phyloP scores from a whole-genome alignment of 1,284 basidiomycete species.

The Heterobasidion annosum region DNA sequence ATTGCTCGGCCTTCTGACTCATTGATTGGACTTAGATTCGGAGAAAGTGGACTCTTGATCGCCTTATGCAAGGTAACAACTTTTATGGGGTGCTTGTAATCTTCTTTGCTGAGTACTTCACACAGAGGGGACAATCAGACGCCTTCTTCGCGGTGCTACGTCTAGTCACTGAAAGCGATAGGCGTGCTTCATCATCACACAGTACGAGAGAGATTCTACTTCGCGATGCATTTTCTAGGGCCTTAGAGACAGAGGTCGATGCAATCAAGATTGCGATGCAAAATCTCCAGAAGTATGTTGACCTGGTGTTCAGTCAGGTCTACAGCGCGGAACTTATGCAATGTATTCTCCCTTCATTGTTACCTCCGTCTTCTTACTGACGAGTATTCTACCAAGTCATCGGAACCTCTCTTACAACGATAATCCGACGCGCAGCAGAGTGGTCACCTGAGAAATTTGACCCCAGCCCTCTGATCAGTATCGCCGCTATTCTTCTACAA shows the following conservation, averaged over 20 bases:
- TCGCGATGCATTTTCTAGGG: constrained; percentile 41
- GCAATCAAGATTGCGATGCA: constrained; percentile 39
- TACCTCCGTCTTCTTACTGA: background rate
- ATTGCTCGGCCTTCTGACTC: background rate
- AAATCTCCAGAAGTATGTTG: constrained; percentile 44
- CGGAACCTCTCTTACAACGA: constrained; percentile 39
- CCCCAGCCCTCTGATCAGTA: constrained; percentile 42
- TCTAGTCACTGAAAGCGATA: constrained; percentile 31
- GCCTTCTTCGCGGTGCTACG: constrained; percentile 48
- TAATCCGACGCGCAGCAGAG: constrained; percentile 50
- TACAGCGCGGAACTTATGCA: constrained; percentile 32
- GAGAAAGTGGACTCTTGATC: constrained; percentile 43
- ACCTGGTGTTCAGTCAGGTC: constrained; percentile 16
- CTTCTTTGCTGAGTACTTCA: background rate
- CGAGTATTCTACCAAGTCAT: constrained; percentile 30
- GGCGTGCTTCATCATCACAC: constrained; percentile 17
- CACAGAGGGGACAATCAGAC: constrained; percentile 4
- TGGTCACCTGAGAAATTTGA: constrained; percentile 36
- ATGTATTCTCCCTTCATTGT: constrained; percentile 25
- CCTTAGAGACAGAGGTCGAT: constrained; percentile 38
- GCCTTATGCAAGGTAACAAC: constrained; percentile 44
- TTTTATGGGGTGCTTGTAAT: background rate
- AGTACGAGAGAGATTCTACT: constrained; percentile 43
- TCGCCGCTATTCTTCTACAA: constrained; percentile 43
- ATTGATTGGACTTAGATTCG: constrained; percentile 28